These are phyloP conservation scores for Singerocomus inundabilis DNA, from an alignment of 1,284 basidiomycete genomes.

Conservation along the genomic window DNA sequence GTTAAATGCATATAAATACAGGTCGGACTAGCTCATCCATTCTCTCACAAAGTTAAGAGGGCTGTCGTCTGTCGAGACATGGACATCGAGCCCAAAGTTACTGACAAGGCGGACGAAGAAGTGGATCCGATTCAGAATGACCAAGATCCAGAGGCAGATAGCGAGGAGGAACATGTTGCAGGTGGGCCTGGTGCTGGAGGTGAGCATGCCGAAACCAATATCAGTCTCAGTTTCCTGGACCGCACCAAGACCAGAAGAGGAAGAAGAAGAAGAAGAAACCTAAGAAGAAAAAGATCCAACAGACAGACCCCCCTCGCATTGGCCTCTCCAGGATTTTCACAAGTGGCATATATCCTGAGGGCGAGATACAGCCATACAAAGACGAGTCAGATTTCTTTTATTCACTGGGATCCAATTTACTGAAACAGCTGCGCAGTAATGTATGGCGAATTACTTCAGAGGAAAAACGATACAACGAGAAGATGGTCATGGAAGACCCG, in stretches of 20 bases:
- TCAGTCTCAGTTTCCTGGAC: neutral
- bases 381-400: slow-evolving; percentile 63
- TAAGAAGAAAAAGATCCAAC: slow-evolving; percentile 79
- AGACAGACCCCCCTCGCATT: slow-evolving; percentile 93
- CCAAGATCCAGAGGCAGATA: slow-evolving; percentile 27
- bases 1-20: neutral
- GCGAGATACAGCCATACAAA: slow-evolving; percentile 90
- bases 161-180: slow-evolving; percentile 28
- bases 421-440: slow-evolving; percentile 52
- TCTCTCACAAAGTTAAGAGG: neutral
- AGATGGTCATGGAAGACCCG: slow-evolving; percentile 74
- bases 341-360: slow-evolving; percentile 84
- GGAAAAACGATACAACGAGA: slow-evolving; percentile 86
- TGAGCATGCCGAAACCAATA: slow-evolving; percentile 13
- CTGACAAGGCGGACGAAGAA: slow-evolving; percentile 11
- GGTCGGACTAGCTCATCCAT: neutral
- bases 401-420: neutral
- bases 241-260: slow-evolving; percentile 68
- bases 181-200: slow-evolving; percentile 21
- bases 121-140: slow-evolving; percentile 8
- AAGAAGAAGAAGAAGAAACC: slow-evolving; percentile 95
- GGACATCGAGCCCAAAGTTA: slow-evolving; percentile 20
- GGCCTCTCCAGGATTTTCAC: slow-evolving; percentile 90
- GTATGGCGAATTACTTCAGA: slow-evolving; percentile 86
- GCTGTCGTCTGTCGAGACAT: slow-evolving; percentile 11